phyloP scores from a whole-genome alignment of 305 asterid species.

The Ruellia speciosa region DNA sequence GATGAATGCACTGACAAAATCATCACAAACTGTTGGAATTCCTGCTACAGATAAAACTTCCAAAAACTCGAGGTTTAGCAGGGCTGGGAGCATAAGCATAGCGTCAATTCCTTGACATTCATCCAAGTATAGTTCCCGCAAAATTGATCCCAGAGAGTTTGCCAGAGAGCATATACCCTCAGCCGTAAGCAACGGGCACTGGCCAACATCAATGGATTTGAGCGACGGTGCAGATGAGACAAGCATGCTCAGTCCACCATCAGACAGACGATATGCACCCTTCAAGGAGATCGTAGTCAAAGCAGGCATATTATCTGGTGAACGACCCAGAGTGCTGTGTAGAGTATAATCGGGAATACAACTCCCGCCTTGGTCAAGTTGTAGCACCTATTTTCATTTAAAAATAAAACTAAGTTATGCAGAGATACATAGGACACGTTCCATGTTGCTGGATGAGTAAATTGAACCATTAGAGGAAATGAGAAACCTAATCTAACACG shows the following conservation, averaged over 20 bases:
- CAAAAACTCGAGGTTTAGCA: constrained; percentile 55
- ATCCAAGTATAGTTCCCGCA: constrained; percentile 72
- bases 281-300: constrained; percentile 57
- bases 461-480: background rate
- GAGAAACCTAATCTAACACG: background rate
- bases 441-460: constrained; percentile 2
- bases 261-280: constrained; percentile 90
- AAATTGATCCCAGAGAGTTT: constrained; percentile 42
- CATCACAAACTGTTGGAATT: constrained; percentile 53
- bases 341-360: constrained; percentile 64
- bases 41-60: constrained; percentile 83
- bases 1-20: constrained; percentile 42
- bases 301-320: constrained; percentile 51
- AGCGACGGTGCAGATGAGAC: constrained; percentile 69
- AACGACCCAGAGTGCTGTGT: constrained; percentile 43
- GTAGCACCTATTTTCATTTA: constrained; percentile 60
- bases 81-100: constrained; percentile 60
- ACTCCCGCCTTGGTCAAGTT: constrained; percentile 69
- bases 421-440: constrained; percentile 5
- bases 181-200: constrained; percentile 74
- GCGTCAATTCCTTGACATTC: constrained; percentile 62
- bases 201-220: constrained; percentile 69
- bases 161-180: constrained; percentile 58
- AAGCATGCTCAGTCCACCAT: constrained; percentile 55
- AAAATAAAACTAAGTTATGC: constrained; percentile 19